phyloP scores from a whole-genome alignment of 257 asterid genomes.

The Linderniella brevidens region DNA sequence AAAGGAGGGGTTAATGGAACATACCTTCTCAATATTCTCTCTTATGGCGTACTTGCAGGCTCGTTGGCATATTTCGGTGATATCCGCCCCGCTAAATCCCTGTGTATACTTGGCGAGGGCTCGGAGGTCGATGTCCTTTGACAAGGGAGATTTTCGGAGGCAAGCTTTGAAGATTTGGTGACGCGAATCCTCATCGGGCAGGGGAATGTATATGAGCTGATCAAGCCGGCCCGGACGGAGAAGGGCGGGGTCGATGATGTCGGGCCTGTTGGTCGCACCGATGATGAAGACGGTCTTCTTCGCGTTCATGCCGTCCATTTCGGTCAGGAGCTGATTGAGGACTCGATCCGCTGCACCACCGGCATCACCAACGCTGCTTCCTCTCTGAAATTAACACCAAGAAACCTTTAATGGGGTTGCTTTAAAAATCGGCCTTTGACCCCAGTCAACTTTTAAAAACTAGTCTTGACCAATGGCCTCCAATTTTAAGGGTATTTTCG shows the following conservation, averaged over 20 bases:
- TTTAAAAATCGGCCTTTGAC: too few relatives aligned
- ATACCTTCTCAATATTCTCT: slow-evolving; percentile 35
- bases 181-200: slow-evolving; percentile 53
- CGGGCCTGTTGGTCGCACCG: slow-evolving; percentile 59
- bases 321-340: slow-evolving; percentile 46
- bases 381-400: slow-evolving; percentile 26
- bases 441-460: too few relatives aligned
- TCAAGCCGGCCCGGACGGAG: slow-evolving; percentile 60
- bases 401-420: too few relatives aligned
- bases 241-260: slow-evolving; percentile 45
- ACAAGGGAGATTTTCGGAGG: slow-evolving; percentile 49
- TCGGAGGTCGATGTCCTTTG: slow-evolving; percentile 31
- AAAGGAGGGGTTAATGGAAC: background rate
- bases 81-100: slow-evolving; percentile 56
- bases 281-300: slow-evolving; percentile 48
- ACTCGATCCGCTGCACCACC: slow-evolving; percentile 61
- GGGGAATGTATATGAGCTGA: slow-evolving; percentile 45
- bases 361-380: slow-evolving; percentile 45
- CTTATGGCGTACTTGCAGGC: slow-evolving; percentile 50
- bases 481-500: too few relatives aligned
- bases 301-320: slow-evolving; percentile 60
- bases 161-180: slow-evolving; percentile 42
- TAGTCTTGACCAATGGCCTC: too few relatives aligned
- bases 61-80: slow-evolving; percentile 48
- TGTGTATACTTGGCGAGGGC: slow-evolving; percentile 48